Evolutionary conservation across 805 yeast genomes (phyloP), one percentile per base, ranked within the genome.

Genomic region (Metschnikowia peoriensis): DNA sequence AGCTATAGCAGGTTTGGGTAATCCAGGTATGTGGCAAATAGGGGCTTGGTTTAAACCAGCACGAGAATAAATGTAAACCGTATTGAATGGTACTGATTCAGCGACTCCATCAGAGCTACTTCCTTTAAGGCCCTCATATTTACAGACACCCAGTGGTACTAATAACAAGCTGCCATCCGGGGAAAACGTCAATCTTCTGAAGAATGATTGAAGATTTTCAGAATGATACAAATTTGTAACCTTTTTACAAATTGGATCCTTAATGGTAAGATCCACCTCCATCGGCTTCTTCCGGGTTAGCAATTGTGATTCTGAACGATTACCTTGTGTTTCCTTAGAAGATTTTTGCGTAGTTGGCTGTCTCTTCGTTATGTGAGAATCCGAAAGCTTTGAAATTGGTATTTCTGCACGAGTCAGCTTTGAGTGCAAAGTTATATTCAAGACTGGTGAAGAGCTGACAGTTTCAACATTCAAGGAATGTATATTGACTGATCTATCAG

Each of bases 171-270:
- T 76, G 0, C 99, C 99, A 68, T 96, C 97, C 0, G 97, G 96
- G 0, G 97, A 87, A 64, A 93, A 90, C 1, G 86, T 70, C 50
- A 93, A 75, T 54, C 98, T 73, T 55, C 99, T 77, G 73, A 94
- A 94, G 64, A 94, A 94, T 0, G 97, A 88, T 51, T 90, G 90
- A 35, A 93, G 77, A 0, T 96, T 84, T 62, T 93, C 99, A 55
- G 91, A 84, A 63, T 91, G 94, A 62, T 88, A 90, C 6, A 89
- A 65, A 11, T 46, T 44, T 14, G 57, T 83, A 3, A 8, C 38
- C 28, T 35, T 49, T 32, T 27, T 41, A 12, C 16, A 14, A 14
- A 28, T 3, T 15, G 12, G 10, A 14, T 47, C 44, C 16, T 41
- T 41, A 28, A 27, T 32, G 22, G 29, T 27, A 72, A 12, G 35